A percentile compares a stretch with the other conserved stretches of the same genome.
Conservation (phyloP, 371 early-diverging fungal genomes). For the Actinomucor elegans region DNA sequence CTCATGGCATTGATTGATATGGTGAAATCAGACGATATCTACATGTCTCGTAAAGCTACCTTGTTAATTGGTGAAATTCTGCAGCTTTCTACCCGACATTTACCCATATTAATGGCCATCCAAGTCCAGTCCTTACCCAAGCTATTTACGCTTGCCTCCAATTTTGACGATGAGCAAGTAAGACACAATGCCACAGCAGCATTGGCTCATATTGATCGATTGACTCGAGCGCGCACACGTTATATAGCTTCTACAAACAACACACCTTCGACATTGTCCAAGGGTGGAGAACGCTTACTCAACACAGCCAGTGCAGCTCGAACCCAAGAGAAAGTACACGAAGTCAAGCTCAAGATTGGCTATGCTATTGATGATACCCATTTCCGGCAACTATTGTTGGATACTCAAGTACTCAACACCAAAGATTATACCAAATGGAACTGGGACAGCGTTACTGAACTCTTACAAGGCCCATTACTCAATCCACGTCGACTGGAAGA, state of each 20-base stretch:
- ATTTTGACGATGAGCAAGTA: conserved; percentile 72
- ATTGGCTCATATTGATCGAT: conserved; percentile 72
- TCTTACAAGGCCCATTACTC: conserved; percentile 75
- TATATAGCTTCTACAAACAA: conserved; percentile 19
- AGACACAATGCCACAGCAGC: conserved; percentile 79
- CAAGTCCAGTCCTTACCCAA: conserved; percentile 72
- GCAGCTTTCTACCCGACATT: conserved; percentile 67
- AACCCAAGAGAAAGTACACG: conserved; percentile 58
- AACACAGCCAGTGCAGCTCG: conserved; percentile 18
- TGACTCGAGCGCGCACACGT: conserved; percentile 44
- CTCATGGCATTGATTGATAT: conserved; percentile 64
- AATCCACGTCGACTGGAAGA: conserved; percentile 80
- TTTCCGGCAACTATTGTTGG: conserved; percentile 63
- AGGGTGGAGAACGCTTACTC: conserved; percentile 22
- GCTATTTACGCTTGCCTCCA: conserved; percentile 75
- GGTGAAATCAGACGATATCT: conserved; percentile 53
- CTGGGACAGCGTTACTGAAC: conserved; percentile 76
- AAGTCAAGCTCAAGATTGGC: conserved; percentile 68
- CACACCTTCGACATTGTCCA: conserved; percentile 9
- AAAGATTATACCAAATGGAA: conserved; percentile 85
- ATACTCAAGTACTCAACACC: conserved; percentile 71
- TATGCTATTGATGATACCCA: conserved; percentile 80
- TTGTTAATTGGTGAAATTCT: conserved; percentile 76
- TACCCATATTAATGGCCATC: conserved; percentile 62
- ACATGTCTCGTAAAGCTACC: conserved; percentile 63